Conservation (phyloP, 2,329 filamentous ascomycete genomes). For the Didymella keratinophila region DNA sequence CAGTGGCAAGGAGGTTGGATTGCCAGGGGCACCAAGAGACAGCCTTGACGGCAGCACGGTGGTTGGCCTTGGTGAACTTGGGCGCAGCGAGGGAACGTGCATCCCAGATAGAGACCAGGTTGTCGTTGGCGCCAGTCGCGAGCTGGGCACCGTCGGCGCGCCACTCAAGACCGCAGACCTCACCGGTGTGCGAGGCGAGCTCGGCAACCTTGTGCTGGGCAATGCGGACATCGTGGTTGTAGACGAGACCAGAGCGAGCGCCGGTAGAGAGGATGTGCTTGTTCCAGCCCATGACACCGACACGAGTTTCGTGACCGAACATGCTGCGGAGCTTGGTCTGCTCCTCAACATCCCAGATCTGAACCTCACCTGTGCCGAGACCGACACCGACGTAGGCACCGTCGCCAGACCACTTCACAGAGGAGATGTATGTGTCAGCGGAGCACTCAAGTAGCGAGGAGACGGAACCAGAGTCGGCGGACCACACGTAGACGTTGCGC, state of each 20-base stretch:
- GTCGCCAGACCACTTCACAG: conserved; percentile 98
- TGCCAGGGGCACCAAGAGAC: conserved; percentile 99
- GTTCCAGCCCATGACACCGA: conserved; percentile 98
- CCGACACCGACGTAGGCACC: conserved; percentile 96
- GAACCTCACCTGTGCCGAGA: conserved; percentile 92
- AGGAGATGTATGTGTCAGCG: conserved; percentile 94
- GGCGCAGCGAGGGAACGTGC: conserved; percentile 90
- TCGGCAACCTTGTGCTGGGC: conserved; percentile 98
- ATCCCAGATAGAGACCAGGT: conserved; percentile 99
- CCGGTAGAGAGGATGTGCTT: conserved; percentile 97
- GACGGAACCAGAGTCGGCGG: conserved; percentile 89
- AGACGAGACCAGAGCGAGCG: conserved; percentile 91
- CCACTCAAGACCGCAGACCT: conserved; percentile 98
- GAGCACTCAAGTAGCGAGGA: conserved; percentile 86
- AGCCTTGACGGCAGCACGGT: conserved; percentile 98
- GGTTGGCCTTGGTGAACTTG: conserved; percentile 99
- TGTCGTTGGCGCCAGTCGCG: conserved; percentile 97
- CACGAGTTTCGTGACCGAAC: conserved; percentile 95
- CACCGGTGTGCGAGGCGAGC: conserved; percentile 94
- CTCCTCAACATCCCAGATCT: conserved; percentile 99
- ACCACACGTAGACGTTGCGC: conserved; percentile 98
- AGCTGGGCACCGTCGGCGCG: conserved; percentile 95
- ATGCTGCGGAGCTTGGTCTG: conserved; percentile 96
- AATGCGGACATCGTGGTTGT: conserved; percentile 98
- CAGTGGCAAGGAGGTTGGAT: conserved; percentile 93